phyloP scores from a whole-genome alignment of 164 flowering plant species.

The Vitis vinifera region ASM3070453v1 NC_081808.1:24254501-24255000 shows the following conservation, averaged over 20 bases:
- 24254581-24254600: background rate
- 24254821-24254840: too few relatives aligned
- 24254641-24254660: background rate
- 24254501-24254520: constrained; percentile 18
- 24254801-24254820: constrained; percentile 20
- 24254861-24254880: too few relatives aligned
- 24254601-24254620: background rate
- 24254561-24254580: constrained; percentile 14
- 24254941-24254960: too few relatives aligned
- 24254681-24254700: constrained; percentile 15
- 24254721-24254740: constrained; percentile 3
- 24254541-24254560: constrained; percentile 11
- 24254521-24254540: constrained; percentile 21
- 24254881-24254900: too few relatives aligned
- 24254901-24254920: too few relatives aligned
- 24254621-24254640: background rate
- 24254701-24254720: constrained; percentile 10
- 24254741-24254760: constrained; percentile 18
- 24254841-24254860: too few relatives aligned
- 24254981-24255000: too few relatives aligned
- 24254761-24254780: constrained; percentile 17
- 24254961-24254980: too few relatives aligned
- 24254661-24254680: constrained; percentile 31
- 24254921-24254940: too few relatives aligned
- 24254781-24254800: constrained; percentile 7